Percentiles rank a stretch among this genome's conserved stretches.
These are phyloP conservation scores for Carex pumila DNA, from an alignment of 176 grass and related monocot species.

Conservation along the genomic window DNA sequence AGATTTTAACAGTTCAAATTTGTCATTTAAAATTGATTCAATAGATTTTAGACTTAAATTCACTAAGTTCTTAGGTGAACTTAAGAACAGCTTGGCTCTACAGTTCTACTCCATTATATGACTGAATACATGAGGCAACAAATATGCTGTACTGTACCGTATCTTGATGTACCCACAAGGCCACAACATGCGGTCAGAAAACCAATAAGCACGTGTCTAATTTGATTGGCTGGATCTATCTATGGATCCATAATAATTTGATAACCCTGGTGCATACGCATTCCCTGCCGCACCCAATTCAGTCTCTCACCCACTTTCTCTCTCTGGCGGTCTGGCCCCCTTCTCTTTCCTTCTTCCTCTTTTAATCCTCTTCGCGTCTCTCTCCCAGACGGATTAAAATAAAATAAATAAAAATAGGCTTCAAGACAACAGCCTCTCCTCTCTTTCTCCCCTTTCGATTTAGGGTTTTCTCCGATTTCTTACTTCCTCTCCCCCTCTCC, in stretches of 20 bases:
- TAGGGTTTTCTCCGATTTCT: conserved; percentile 12
- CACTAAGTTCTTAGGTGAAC: too few relatives aligned
- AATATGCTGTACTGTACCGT: too few relatives aligned
- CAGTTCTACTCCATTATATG: too few relatives aligned
- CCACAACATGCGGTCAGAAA: too few relatives aligned
- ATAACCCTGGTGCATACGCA: background rate
- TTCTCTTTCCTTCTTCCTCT: background rate
- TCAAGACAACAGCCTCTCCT: background rate
- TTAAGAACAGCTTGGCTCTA: too few relatives aligned
- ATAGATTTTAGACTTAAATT: too few relatives aligned
- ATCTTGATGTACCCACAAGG: too few relatives aligned
- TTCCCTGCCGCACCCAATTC: background rate
- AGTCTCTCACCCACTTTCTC: background rate
- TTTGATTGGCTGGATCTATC: too few relatives aligned
- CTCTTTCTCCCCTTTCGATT: background rate
- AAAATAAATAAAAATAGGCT: background rate
- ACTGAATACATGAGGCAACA: too few relatives aligned
- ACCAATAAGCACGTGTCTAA: too few relatives aligned
- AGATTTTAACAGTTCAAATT: too few relatives aligned
- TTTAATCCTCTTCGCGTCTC: background rate
- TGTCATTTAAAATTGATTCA: too few relatives aligned
- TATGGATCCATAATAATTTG: background rate
- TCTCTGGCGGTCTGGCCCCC: background rate
- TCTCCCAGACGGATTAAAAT: background rate
- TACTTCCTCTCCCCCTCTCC: background rate